phyloP scores from a whole-genome alignment of 31 red algal species.

The Asparagopsis taxiformis region DNA sequence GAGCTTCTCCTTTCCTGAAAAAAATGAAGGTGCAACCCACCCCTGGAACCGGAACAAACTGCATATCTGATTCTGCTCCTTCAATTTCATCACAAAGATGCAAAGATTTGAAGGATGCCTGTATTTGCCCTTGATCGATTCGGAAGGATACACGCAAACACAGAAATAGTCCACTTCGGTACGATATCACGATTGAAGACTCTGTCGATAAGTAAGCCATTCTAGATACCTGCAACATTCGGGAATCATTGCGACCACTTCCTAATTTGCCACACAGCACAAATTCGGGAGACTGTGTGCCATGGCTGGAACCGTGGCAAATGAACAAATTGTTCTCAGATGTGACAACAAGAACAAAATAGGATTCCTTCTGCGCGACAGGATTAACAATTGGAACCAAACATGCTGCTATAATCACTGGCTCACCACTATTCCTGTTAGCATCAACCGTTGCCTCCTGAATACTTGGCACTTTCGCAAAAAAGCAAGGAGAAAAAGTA shows the following conservation, averaged over 20 bases:
- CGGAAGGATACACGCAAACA: slow-evolving; percentile 13
- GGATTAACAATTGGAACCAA: background rate
- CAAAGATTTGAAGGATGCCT: background rate
- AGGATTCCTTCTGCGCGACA: background rate
- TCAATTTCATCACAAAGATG: slow-evolving; percentile 33
- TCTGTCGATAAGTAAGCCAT: slow-evolving; percentile 33
- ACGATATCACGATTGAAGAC: slow-evolving; percentile 38
- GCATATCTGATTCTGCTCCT: background rate
- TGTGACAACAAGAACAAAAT: background rate
- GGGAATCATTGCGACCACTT: background rate
- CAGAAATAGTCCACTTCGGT: slow-evolving; percentile 32
- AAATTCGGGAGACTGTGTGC: background rate
- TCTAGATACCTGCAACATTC: background rate
- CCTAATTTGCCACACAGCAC: background rate
- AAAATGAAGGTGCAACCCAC: slow-evolving; percentile 29
- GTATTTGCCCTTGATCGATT: background rate
- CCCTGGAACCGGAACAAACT: slow-evolving; percentile 33
- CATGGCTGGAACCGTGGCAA: background rate
- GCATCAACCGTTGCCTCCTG: background rate
- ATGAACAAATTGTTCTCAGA: background rate
- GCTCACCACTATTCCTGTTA: background rate
- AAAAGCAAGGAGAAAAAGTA: slow-evolving; percentile 69
- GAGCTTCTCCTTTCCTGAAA: slow-evolving; percentile 19
- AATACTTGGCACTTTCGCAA: slow-evolving; percentile 25
- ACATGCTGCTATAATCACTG: background rate